Percentiles rank a stretch among this genome's conserved stretches.
Conservation (phyloP, 371 early-diverging fungal genomes). For the Mortierella sp. region DNA sequence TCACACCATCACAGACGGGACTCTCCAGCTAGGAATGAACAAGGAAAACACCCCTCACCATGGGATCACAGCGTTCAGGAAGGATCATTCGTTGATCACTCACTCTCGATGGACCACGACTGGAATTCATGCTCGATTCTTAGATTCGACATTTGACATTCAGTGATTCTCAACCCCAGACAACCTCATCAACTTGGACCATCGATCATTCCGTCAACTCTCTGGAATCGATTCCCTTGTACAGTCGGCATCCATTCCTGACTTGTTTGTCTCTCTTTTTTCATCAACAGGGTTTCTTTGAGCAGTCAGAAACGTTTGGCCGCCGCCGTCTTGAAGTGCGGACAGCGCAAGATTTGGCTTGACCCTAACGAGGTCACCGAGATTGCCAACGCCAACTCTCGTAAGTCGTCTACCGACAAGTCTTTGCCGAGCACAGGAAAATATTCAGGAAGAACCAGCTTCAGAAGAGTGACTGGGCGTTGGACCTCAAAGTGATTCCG, state of each 20-base stretch:
- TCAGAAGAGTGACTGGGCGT: not conserved
- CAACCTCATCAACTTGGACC: slow-evolving; percentile 10
- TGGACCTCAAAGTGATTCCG: slow-evolving; percentile 1
- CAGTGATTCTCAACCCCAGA: slow-evolving; percentile 5
- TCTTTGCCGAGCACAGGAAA: not conserved
- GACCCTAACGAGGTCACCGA: slow-evolving; percentile 98
- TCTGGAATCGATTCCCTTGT: not conserved
- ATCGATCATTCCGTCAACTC: not conserved
- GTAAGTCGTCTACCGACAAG: slow-evolving; percentile 68
- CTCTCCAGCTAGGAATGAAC: slow-evolving; percentile 3
- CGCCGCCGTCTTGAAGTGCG: slow-evolving; percentile 98
- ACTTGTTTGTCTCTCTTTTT: slow-evolving; percentile 15
- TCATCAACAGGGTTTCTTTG: slow-evolving; percentile 80
- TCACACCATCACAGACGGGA: slow-evolving; percentile 3
- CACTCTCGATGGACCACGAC: slow-evolving; percentile 16
- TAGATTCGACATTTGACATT: slow-evolving; percentile 26
- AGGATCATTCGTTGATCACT: slow-evolving; percentile 9
- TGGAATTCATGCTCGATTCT: not conserved
- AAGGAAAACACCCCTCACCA: not conserved
- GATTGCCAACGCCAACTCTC: slow-evolving; percentile 98
- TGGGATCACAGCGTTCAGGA: slow-evolving; percentile 17
- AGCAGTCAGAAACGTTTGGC: slow-evolving; percentile 97
- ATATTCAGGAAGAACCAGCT: slow-evolving; percentile 11
- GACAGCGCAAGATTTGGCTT: slow-evolving; percentile 99
- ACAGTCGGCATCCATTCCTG: slow-evolving; percentile 6